phyloP scores from a whole-genome alignment of 352 stramenopile species.

The Pythium aphanidermatum region DNA sequence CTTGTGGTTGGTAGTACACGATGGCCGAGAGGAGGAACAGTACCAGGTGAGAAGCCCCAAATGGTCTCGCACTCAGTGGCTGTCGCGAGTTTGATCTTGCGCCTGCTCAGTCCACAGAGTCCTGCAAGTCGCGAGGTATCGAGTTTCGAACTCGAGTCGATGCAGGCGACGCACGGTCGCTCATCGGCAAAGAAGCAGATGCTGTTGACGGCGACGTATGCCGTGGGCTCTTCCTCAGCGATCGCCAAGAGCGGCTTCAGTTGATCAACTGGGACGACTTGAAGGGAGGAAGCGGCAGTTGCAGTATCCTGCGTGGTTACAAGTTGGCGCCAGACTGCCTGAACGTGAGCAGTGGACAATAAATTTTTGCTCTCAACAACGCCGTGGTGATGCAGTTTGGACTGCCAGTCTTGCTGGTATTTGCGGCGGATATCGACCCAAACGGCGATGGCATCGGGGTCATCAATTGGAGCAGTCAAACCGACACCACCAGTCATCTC shows the following conservation, averaged over 20 bases:
- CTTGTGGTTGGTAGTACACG: neutral
- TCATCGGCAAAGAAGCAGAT: slow-evolving; percentile 75
- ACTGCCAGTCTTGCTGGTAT: slow-evolving; percentile 32
- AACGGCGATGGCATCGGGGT: slow-evolving; percentile 10
- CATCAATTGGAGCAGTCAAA: slow-evolving; percentile 22
- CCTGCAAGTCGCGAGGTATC: slow-evolving; percentile 49
- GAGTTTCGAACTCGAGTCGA: slow-evolving; percentile 50
- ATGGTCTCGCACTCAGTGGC: slow-evolving; percentile 43
- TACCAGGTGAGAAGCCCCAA: slow-evolving; percentile 63
- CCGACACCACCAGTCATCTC: slow-evolving; percentile 22
- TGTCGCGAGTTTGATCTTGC: slow-evolving; percentile 64
- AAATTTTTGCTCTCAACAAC: slow-evolving; percentile 14
- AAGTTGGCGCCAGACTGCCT: slow-evolving; percentile 26
- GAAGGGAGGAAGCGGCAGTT: too few relatives aligned
- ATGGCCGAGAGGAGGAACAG: slow-evolving; percentile 56
- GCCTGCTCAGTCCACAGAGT: slow-evolving; percentile 43
- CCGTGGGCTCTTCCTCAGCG: slow-evolving; percentile 13
- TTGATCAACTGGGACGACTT: slow-evolving; percentile 31
- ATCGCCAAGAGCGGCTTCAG: slow-evolving; percentile 28
- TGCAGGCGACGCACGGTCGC: slow-evolving; percentile 44
- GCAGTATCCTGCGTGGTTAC: too few relatives aligned
- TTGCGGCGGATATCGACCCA: slow-evolving; percentile 21
- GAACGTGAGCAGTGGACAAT: slow-evolving; percentile 24
- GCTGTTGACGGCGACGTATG: slow-evolving; percentile 51
- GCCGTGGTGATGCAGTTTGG: neutral